Percentiles rank a stretch among this genome's conserved stretches.
Conservation (phyloP, 225 moss, liverwort and hornwort genomes). For the Bryoerythrophyllum caledonicum region DNA sequence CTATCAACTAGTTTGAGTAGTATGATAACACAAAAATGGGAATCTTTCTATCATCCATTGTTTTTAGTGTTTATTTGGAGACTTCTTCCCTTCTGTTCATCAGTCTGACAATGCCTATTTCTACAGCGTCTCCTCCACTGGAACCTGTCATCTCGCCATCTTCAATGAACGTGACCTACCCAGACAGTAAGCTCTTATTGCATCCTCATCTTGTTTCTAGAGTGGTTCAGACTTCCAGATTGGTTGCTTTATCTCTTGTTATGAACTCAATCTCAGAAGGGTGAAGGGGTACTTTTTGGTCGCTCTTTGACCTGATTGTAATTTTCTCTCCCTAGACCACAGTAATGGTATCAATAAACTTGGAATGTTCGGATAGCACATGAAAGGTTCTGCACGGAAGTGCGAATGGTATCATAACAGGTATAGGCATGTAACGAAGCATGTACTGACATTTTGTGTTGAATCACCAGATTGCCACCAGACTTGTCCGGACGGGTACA, state of each 20-base stretch:
- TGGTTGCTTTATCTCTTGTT: background rate
- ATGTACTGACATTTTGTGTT: conserved; percentile 16
- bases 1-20: too few species aligned
- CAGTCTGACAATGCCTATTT: background rate
- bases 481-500: conserved; percentile 64
- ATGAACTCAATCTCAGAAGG: background rate
- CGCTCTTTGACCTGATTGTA: too few species aligned
- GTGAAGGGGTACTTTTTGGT: background rate
- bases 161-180: conserved; percentile 31
- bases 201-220: background rate
- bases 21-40: too few species aligned
- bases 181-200: conserved; percentile 28
- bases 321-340: too few species aligned
- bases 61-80: background rate
- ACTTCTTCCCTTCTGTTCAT: background rate
- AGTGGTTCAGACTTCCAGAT: conserved; percentile 12
- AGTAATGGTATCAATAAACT: too few species aligned
- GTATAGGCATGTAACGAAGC: background rate
- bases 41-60: background rate
- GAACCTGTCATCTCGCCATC: conserved; percentile 33
- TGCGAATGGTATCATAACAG: too few species aligned
- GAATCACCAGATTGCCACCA: conserved; percentile 45
- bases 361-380: too few species aligned
- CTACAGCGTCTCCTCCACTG: conserved; percentile 33
- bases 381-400: too few species aligned